Evolutionary conservation across 2,329 filamentous ascomycete species (phyloP), one percentile per base, ranked within the genome.

Genomic region (Pseudopyrenochaeta lycopersici): DNA sequence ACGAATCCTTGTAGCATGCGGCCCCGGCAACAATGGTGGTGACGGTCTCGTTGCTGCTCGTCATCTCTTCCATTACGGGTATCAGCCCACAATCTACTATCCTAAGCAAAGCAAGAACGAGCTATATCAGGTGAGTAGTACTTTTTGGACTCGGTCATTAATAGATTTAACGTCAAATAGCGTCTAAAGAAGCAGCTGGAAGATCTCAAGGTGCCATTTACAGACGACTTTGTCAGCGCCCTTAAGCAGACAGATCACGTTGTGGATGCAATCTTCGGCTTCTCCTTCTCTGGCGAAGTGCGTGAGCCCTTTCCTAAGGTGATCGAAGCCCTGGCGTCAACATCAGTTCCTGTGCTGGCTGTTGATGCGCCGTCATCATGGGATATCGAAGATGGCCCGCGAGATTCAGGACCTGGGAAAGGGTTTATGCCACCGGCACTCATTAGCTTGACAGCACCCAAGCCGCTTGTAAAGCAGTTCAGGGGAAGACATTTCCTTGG

Each of bases 311-410:
- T 98, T 71, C 88, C 89, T 0, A 82, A 83, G 0, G 90, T 97
- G 12, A 96, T 99, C 64, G 80, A 84, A 56, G 87, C 90, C 7
- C 82, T 99, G 32, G 86, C 92, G 63, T 82, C 88, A 36, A 89
- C 90, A 4, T 83, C 83, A 21, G 70, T 95, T 7, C 90, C 92
- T 0, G 90, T 98, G 0, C 88, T 95, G 2, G 90, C 92, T 2
- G 91, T 99, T 18, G 95, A 99, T 77, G 92, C 91, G 6, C 95
- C 95, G 1, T 96, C 91, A 29, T 95, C 91, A 1, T 99, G 95
- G 95, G 88, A 95, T 74, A 96, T 99, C 51, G 91, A 97, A 70
- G 81, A 82, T 10, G 95, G 95, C 0, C 94, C 94, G 7, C 92
- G 93, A 10, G 78, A 82, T 46, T 85, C 87, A 1, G 94, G 92